Conservation (phyloP, 2,329 filamentous ascomycete species). For the Drechslera avenae region DNA sequence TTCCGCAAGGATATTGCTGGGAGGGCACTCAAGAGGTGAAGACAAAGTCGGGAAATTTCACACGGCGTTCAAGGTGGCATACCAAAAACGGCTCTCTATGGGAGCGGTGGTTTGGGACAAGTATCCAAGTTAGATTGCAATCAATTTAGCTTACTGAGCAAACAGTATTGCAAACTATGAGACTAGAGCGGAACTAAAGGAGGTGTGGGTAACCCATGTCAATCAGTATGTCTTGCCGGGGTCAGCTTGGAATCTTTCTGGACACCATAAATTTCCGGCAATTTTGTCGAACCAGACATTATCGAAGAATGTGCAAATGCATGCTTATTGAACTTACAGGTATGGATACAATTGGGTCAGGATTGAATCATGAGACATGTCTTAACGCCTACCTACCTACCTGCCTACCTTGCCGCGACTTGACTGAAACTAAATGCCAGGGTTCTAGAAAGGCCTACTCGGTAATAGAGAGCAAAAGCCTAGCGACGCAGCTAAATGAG, state of each 20-base stretch:
- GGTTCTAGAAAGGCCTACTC: background rate
- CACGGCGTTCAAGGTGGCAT: slow-evolving; percentile 7
- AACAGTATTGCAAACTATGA: no score
- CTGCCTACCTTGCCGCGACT: slow-evolving; percentile 6
- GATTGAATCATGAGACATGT: background rate
- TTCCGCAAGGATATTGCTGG: slow-evolving; percentile 88
- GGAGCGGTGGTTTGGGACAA: no score
- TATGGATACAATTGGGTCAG: background rate
- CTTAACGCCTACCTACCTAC: slow-evolving; percentile 11
- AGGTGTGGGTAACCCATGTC: no score
- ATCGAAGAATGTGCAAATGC: no score
- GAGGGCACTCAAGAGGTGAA: slow-evolving; percentile 49
- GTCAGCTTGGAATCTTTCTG: no score
- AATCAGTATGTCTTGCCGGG: no score
- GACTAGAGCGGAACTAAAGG: no score
- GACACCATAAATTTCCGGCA: no score
- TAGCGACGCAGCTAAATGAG: background rate
- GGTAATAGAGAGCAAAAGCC: background rate
- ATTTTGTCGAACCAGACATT: no score
- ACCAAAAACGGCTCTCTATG: background rate
- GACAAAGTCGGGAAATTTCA: background rate
- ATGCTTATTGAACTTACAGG: background rate
- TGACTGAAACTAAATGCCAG: no score
- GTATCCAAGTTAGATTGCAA: no score
- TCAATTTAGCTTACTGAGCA: no score